These are phyloP conservation scores for Mycosphaerella arachidis DNA, from an alignment of 2,329 filamentous ascomycete genomes.

Conservation along the genomic window DNA sequence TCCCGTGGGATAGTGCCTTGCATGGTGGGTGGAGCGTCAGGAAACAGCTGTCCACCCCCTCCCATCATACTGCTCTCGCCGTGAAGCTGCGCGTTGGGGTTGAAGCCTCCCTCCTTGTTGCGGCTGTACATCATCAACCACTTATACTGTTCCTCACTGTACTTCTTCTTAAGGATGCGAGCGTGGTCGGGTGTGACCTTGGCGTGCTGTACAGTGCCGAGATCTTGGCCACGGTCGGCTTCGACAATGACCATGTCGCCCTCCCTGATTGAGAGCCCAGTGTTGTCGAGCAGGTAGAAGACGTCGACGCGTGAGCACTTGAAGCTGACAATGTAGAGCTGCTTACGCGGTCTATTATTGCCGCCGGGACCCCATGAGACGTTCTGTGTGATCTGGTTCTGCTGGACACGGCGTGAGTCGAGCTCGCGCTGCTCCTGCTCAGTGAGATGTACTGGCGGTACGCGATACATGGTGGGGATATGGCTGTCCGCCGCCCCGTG, in stretches of 20 bases:
- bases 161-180: conserved; percentile 83
- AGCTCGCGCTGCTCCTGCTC: conserved; percentile 24
- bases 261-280: conserved; percentile 80
- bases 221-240: conserved; percentile 90
- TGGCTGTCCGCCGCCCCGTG: conserved; percentile 15
- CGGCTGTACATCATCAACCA: conserved; percentile 97
- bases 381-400: conserved; percentile 25
- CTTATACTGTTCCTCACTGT: conserved; percentile 91
- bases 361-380: conserved; percentile 23
- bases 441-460: conserved; percentile 26
- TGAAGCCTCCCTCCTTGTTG: conserved; percentile 33
- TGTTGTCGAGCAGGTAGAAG: conserved; percentile 95
- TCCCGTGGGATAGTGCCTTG: conserved; percentile 28
- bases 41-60: conserved; percentile 5
- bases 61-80: conserved; percentile 23
- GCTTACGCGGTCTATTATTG: conserved; percentile 44
- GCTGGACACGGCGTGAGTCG: conserved; percentile 11
- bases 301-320: conserved; percentile 94
- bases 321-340: conserved; percentile 87
- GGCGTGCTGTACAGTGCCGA: conserved; percentile 85
- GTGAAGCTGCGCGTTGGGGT: conserved; percentile 32
- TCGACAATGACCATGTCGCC: conserved; percentile 97
- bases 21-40: conserved; percentile 24
- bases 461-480: conserved; percentile 29
- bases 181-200: conserved; percentile 85